A percentile compares a stretch with the other conserved stretches of the same genome.
Evolutionary conservation across 345 rosid species (phyloP).

Genomic region (Erysimum cheiranthoides): DNA sequence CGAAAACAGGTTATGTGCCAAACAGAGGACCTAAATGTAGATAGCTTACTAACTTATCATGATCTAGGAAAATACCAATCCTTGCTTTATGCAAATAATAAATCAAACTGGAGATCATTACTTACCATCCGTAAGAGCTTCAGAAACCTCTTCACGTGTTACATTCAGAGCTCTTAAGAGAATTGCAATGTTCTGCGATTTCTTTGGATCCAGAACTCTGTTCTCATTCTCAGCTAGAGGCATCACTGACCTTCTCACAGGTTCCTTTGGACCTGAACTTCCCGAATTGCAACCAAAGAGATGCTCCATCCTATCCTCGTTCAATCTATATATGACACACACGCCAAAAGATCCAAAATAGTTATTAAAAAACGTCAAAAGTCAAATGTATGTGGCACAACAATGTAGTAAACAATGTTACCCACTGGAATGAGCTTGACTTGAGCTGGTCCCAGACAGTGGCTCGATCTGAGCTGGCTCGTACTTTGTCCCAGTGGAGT

Average conservation of each 20-base stretch:
- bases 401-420: constrained; percentile 11
- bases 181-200: constrained; percentile 97
- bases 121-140: constrained; percentile 95
- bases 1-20: neutral
- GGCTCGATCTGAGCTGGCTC: constrained; percentile 95
- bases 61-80: neutral
- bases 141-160: constrained; percentile 90
- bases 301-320: constrained; percentile 97
- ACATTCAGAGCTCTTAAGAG: constrained; percentile 92
- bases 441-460: constrained; percentile 99
- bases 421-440: constrained; percentile 98
- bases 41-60: constrained; percentile 1
- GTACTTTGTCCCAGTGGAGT: constrained; percentile 98
- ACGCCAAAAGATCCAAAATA: constrained; percentile 15
- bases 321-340: constrained; percentile 66
- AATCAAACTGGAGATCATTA: constrained; percentile 25
- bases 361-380: constrained; percentile 7
- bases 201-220: constrained; percentile 96
- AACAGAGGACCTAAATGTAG: constrained; percentile 30
- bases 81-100: constrained; percentile 1
- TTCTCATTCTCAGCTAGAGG: constrained; percentile 75
- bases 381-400: constrained; percentile 11
- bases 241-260: constrained; percentile 66
- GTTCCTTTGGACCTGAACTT: constrained; percentile 67
- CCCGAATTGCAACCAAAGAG: constrained; percentile 86